Evolutionary conservation across 192 early-diverging fungal species (phyloP), one percentile per base, ranked within the genome.

Genomic region (Coemansia sp.): DNA sequence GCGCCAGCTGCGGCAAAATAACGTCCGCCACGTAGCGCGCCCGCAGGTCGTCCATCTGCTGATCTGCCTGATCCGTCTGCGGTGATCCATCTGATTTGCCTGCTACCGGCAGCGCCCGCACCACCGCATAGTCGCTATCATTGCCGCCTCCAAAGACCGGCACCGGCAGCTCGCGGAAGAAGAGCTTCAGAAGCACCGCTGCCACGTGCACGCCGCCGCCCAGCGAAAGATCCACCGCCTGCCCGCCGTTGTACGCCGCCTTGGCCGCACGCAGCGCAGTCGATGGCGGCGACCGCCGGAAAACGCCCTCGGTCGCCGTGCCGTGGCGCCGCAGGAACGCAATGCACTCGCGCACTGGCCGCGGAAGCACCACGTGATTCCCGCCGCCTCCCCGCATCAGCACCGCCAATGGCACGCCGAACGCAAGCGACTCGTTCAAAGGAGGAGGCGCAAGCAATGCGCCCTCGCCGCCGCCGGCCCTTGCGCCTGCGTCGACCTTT

Each of bases 151-250:
- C 41, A 73, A 97, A 84, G 6, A 95, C 71, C 0, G 95, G 85
- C 20, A 77, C 59, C 1, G 93, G 94, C 7, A 97, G 74, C 39
- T 96, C 92, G 36, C 92, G 83, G 72, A 91, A 86, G 68, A 92
- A 97, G 47, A 92, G 67, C 70, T 97, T 97, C 14, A 97, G 71
- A 32, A 97, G 64, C 6, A 90, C 90, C 0, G 91, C 89, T 8
- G 94, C 87, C 17, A 93, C 84, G 71, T 97, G 91, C 20, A 95
- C 87, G 20, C 90, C 87, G 20, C 90, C 94, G 31, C 86, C 83
- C 66, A 83, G 64, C 0, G 51, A 38, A 35, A 92, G 63, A 75
- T 91, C 86, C 32, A 91, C 84, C 2, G 77, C 46, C 31, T 83
- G 60, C 0, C 49, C 63, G 56, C 59, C 63, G 59, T 77, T 72